Percentiles rank a stretch among this genome's conserved stretches.
Conservation (phyloP, 805 yeast species). For the Saturnispora hagleri region DNA sequence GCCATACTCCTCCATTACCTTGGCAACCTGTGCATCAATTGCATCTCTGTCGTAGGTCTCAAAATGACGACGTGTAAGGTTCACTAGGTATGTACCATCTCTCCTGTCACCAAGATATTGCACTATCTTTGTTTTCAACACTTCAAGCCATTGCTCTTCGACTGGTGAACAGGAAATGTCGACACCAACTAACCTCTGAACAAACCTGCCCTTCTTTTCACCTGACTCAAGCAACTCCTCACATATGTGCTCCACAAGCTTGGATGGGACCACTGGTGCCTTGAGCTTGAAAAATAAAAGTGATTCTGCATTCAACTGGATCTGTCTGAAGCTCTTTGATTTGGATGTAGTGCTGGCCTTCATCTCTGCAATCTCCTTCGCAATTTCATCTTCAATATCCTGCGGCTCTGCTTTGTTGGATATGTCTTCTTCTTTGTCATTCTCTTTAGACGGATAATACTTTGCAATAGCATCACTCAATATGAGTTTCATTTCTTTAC, state of each 20-base stretch:
- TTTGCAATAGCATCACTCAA: conserved; percentile 46
- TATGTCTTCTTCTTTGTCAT: conserved; percentile 2
- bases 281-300: conserved; percentile 76
- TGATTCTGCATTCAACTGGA: conserved; percentile 71
- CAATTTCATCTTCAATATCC: conserved; percentile 69
- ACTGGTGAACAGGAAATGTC: conserved; percentile 66
- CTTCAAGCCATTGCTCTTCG: conserved; percentile 52
- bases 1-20: conserved; percentile 39
- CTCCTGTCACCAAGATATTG: conserved; percentile 13
- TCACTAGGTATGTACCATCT: conserved; percentile 54
- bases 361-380: conserved; percentile 59
- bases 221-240: conserved; percentile 43
- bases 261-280: conserved; percentile 70
- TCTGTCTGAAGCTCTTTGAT: conserved; percentile 27
- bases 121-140: conserved; percentile 23
- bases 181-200: conserved; percentile 77
- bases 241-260: conserved; percentile 57
- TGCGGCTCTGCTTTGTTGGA: conserved; percentile 17
- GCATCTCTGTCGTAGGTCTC: conserved; percentile 60
- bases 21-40: conserved; percentile 52
- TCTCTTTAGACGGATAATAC: conserved; percentile 31
- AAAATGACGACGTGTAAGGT: conserved; percentile 72
- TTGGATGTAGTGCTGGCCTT: conserved; percentile 26
- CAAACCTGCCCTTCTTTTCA: conserved; percentile 54
- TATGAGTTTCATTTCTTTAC: conserved; percentile 58